Percentiles rank a stretch among this genome's conserved stretches.
Conservation (phyloP, 2,329 filamentous ascomycete species). For the Trichoderma sp. region DNA sequence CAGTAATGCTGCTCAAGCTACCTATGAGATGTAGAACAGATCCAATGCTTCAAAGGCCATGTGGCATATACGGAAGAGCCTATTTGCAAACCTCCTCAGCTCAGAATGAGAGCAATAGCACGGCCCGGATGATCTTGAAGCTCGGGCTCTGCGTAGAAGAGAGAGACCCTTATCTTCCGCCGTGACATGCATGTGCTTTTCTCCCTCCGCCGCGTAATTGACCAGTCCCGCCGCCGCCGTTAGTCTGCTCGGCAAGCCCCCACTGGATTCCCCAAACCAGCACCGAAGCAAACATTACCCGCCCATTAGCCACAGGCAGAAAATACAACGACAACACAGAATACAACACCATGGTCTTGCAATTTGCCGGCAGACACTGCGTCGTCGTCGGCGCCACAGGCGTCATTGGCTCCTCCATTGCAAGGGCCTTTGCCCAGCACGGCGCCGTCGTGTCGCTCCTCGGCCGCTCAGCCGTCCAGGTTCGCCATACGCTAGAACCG, state of each 20-base stretch:
- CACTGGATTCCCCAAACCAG: conserved; percentile 7
- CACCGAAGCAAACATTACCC: neutral
- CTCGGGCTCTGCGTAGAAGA: no score
- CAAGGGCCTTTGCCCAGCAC: conserved; percentile 64
- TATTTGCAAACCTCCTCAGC: no score
- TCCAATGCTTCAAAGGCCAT: neutral
- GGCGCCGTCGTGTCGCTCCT: conserved; percentile 65
- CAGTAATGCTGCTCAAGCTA: neutral
- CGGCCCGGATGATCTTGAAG: no score
- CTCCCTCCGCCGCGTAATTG: neutral
- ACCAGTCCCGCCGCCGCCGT: neutral
- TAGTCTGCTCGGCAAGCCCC: neutral
- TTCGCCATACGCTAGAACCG: conserved; percentile 47
- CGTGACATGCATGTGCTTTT: neutral
- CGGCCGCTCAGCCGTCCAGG: conserved; percentile 56
- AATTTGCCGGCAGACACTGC: conserved; percentile 54
- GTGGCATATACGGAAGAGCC: no score
- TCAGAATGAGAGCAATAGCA: no score
- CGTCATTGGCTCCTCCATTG: conserved; percentile 71
- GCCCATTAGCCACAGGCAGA: neutral
- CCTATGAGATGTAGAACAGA: neutral
- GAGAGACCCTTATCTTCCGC: no score
- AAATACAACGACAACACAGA: neutral
- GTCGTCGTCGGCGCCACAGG: conserved; percentile 72
- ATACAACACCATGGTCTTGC: conserved; percentile 35